Percentiles rank a stretch among this genome's conserved stretches.
Conservation (phyloP, 257 asterid species). For the Thymus mandschuricus region DNA sequence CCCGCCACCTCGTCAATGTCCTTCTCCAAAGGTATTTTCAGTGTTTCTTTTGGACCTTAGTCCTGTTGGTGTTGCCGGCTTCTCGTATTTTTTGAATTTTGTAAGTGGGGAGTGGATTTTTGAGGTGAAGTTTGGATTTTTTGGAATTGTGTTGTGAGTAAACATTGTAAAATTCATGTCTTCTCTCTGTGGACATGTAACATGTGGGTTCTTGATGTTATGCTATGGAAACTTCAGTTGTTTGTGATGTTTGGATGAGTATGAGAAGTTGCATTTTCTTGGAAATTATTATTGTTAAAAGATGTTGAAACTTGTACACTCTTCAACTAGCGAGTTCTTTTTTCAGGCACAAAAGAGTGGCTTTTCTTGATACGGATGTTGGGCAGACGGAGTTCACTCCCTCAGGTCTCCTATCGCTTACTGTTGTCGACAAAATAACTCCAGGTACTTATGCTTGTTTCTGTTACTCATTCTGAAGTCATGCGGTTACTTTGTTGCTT, state of each 20-base stretch:
- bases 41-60: neutral
- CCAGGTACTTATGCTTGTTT: slow-evolving; percentile 48
- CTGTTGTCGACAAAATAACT: slow-evolving; percentile 70
- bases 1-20: slow-evolving; percentile 82
- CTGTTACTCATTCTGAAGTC: slow-evolving; percentile 8
- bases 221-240: neutral
- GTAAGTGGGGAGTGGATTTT: neutral
- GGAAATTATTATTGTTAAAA: slow-evolving; percentile 13
- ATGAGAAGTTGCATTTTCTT: neutral
- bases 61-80: neutral
- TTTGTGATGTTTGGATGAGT: neutral
- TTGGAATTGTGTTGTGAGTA: slow-evolving; percentile 21
- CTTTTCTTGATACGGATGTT: slow-evolving; percentile 95
- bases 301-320: neutral
- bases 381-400: slow-evolving; percentile 97
- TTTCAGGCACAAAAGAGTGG: slow-evolving; percentile 80
- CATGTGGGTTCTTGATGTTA: slow-evolving; percentile 3
- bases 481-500: slow-evolving; percentile 20
- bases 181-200: slow-evolving; percentile 5
- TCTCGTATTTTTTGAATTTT: neutral
- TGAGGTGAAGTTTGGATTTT: neutral
- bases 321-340: slow-evolving; percentile 1
- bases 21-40: slow-evolving; percentile 66
- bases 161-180: slow-evolving; percentile 7
- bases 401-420: slow-evolving; percentile 83